Evolutionary conservation across 257 asterid genomes (phyloP).

Genomic region (Jacaranda copaia): DNA sequence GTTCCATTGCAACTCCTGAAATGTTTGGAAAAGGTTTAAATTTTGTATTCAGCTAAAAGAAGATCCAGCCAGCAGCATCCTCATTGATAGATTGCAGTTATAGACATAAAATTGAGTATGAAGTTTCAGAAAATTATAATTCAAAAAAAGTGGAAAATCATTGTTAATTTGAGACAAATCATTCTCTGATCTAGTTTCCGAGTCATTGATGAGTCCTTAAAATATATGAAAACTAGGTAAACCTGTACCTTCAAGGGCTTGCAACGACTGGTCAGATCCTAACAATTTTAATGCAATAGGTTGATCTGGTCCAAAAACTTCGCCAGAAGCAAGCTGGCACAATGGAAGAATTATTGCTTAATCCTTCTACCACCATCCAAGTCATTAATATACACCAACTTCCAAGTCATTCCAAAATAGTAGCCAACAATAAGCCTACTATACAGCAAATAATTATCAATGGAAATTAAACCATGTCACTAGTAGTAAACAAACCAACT

Average conservation of each 20-base stretch:
- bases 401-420: slow-evolving; percentile 67
- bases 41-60: slow-evolving; percentile 10
- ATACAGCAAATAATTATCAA: not conserved
- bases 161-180: too few relatives aligned
- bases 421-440: slow-evolving; percentile 84
- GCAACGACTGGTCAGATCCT: slow-evolving; percentile 89
- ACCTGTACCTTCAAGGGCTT: slow-evolving; percentile 93
- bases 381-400: too few relatives aligned
- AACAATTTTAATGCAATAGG: slow-evolving; percentile 85
- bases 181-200: too few relatives aligned
- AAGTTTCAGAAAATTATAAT: not conserved
- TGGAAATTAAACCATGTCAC: not conserved
- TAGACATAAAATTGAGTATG: not conserved
- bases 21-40: slow-evolving; percentile 13
- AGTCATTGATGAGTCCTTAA: too few relatives aligned
- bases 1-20: slow-evolving; percentile 99
- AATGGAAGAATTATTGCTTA: not conserved
- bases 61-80: not conserved
- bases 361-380: not conserved
- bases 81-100: not conserved
- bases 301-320: slow-evolving; percentile 40
- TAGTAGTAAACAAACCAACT: not conserved
- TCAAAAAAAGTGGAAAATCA: too few relatives aligned
- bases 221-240: not conserved
- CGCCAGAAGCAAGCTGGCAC: slow-evolving; percentile 37